Conservation (phyloP, 257 asterid species). For the Misopates orontium region DNA sequence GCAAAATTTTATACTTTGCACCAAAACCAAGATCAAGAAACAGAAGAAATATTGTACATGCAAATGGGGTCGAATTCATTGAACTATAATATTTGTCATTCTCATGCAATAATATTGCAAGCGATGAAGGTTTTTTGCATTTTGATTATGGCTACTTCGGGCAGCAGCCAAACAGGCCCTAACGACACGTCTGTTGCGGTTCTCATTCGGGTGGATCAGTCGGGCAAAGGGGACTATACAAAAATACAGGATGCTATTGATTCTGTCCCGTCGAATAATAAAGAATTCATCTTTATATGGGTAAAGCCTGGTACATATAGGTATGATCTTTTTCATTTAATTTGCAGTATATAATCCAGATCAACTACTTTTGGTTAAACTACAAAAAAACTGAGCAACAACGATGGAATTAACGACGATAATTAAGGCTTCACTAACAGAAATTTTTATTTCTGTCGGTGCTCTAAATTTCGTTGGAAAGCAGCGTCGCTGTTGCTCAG, state of each 20-base stretch:
- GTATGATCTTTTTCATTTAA: constrained; percentile 17
- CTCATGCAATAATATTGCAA: constrained; percentile 13
- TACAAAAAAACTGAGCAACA: too few relatives aligned
- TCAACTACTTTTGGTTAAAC: too few relatives aligned
- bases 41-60: neutral
- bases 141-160: constrained; percentile 30
- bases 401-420: too few relatives aligned
- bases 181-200: constrained; percentile 38
- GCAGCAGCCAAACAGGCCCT: constrained; percentile 2
- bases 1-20: constrained; percentile 21
- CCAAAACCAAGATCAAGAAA: constrained; percentile 18
- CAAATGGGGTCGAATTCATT: constrained; percentile 38
- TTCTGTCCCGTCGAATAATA: constrained; percentile 44
- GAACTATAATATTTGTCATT: neutral
- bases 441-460: too few relatives aligned
- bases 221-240: constrained; percentile 42
- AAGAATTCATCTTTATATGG: constrained; percentile 38
- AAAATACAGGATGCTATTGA: constrained; percentile 55
- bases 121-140: constrained; percentile 2
- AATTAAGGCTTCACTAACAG: too few relatives aligned
- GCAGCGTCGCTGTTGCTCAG: too few relatives aligned
- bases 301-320: constrained; percentile 54
- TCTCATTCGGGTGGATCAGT: constrained; percentile 48
- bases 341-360: too few relatives aligned
- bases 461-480: too few relatives aligned